These are phyloP conservation scores for Lagenidium giganteum DNA, from an alignment of 352 stramenopile species.

Conservation along the genomic window DNA sequence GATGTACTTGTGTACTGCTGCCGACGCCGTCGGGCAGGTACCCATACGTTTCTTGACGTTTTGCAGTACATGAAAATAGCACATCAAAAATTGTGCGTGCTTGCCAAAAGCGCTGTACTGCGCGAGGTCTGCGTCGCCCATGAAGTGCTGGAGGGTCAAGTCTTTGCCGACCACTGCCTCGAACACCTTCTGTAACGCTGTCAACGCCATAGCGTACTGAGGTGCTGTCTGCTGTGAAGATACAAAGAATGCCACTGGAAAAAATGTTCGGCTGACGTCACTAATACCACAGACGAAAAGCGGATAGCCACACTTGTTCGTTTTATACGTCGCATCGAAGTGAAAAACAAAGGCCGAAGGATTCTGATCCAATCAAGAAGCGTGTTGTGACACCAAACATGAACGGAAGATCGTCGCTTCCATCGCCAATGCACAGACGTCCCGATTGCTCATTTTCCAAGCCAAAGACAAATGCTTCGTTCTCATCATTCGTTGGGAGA, in stretches of 20 bases:
- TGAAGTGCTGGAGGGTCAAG: constrained; percentile 3
- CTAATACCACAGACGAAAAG: constrained; percentile 9
- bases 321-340: constrained; percentile 15
- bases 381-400: constrained; percentile 5
- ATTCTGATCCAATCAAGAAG: neutral
- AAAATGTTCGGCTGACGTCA: neutral
- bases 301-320: constrained; percentile 9
- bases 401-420: constrained; percentile 1
- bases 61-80: constrained; percentile 14
- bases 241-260: constrained; percentile 11
- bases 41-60: constrained; percentile 3
- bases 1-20: constrained; percentile 7
- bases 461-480: constrained; percentile 5
- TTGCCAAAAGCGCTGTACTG: constrained; percentile 14
- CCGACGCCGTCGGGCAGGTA: neutral
- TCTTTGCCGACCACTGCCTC: neutral
- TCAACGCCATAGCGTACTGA: neutral
- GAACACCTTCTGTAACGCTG: neutral
- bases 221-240: neutral
- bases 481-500: constrained; percentile 5
- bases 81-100: no score
- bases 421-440: neutral
- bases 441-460: neutral
- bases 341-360: no score
- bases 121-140: constrained; percentile 5